Base-by-base conservation (phyloP, 2,329 filamentous ascomycete genomes). In the Cryphonectria japonica region DNA sequence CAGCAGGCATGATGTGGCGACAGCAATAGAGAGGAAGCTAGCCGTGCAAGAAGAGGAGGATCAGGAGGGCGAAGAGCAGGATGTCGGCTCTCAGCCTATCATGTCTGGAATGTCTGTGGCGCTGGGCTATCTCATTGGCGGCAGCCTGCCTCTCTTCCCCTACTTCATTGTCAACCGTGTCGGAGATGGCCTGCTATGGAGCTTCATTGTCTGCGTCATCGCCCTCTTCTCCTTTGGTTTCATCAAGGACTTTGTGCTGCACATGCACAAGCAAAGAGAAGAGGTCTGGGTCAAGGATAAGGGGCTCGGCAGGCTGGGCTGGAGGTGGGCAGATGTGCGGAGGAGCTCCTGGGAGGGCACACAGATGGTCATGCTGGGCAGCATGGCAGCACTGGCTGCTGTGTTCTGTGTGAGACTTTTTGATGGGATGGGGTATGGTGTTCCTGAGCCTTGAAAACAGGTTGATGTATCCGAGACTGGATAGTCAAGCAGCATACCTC, bases 201-300 rank as follows among this genome's bases (percentile, higher is more conserved):
- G 78, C 68, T 78, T 80, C 67, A 70, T 68, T 22, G 76, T 79
- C 29, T 80, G 78, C 67, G 70, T 78, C 14, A 57, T 77, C 4
- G 77, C 78, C 0, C 70, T 80, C 54, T 79, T 79, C 69, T 32
- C 73, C 4, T 80, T 79, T 74, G 78, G 78, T 11, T 79, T 78
- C 59, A 29, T 69, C 34, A 77, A 77, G 66, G 75, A 77, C 70
- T 77, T 76, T 52, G 60, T 78, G 61, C 68, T 70, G 61, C 39
- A 26, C 41, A 43, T 57, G 46, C 32, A 57, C 32, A 43, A 60
- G 22, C 60, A 22, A n/a, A 64, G 57, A 52, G 43, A 67, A 1
- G 32, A 32, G 34, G 39, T 61, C 3, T 32, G 26, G 11, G 34
- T 32, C 22, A 69, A 60, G 41, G 61, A 50, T 29, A 67, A 61